A percentile compares a stretch with the other conserved stretches of the same genome.
Conservation (phyloP, 1,284 basidiomycete species). For the Violaceomyces palustris region DNA sequence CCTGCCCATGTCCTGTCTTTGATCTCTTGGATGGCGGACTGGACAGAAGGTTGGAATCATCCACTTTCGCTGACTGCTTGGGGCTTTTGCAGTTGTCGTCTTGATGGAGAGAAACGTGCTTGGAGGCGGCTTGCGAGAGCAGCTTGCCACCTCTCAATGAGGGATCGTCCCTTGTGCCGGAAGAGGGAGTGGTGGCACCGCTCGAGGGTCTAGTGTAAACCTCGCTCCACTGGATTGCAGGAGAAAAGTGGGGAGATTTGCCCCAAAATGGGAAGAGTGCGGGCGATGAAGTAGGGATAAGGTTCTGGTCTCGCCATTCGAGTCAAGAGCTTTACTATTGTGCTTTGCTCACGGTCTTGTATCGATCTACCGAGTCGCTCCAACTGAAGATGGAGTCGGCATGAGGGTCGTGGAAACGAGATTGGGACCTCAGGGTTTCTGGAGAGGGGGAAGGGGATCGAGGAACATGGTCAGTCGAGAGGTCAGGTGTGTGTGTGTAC, state of each 20-base stretch:
- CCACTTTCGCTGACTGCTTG: too few relatives aligned
- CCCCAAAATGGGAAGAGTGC: not conserved
- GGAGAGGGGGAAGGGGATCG: not conserved
- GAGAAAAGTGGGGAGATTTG: not conserved
- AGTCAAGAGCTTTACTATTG: not conserved
- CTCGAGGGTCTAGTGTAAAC: conserved; percentile 32
- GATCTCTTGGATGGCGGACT: too few relatives aligned
- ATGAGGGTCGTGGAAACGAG: conserved; percentile 73
- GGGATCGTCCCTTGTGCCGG: too few relatives aligned
- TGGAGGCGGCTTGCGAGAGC: too few relatives aligned
- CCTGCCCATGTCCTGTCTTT: too few relatives aligned
- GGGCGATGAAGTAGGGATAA: not conserved
- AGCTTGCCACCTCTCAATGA: too few relatives aligned
- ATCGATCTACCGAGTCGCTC: conserved; percentile 43
- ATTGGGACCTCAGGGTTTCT: conserved; percentile 70
- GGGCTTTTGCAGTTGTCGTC: too few relatives aligned
- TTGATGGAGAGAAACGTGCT: too few relatives aligned
- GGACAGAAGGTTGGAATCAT: too few relatives aligned
- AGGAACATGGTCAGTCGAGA: too few relatives aligned
- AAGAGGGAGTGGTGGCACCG: conserved; percentile 30
- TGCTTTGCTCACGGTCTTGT: conserved; percentile 21
- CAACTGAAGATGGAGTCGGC: conserved; percentile 45
- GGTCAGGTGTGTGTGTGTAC: too few relatives aligned
- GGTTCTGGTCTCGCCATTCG: too few relatives aligned
- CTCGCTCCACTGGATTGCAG: conserved; percentile 23